Evolutionary conservation across 2,329 filamentous ascomycete species (phyloP), one percentile per base, ranked within the genome.

Genomic region (Penicillium griseofulvum): DNA sequence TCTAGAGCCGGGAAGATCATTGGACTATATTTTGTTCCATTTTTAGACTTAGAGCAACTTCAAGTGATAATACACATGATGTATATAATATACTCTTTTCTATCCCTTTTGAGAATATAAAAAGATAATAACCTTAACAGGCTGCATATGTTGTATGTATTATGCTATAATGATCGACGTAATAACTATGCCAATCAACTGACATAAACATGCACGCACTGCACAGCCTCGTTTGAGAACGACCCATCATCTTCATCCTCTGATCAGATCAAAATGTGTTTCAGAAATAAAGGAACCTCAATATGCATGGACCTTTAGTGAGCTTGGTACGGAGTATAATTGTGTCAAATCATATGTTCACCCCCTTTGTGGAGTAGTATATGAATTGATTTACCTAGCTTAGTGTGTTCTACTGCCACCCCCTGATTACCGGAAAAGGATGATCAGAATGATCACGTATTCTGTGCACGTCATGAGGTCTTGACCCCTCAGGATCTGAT

Each of bases 161-260:
- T 12, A 17, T 19, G 26, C n/a, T 34, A 55, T 51, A 38, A 45
- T 26, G 57, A 59, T 59, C 57, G 45, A 41, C 54, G 26, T 16
- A 10, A 9, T 11, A 31, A 4, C 4, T 4, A 45, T 50, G 39
- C 29, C 29, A 52, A 57, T 59, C 56, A 37, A 49, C 42, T 45
- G 12, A 49, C 14, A 19, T 41, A 8, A 7, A 28, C 37, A 16
- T 56, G 57, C 43, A 37, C 43, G 41, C 44, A 36, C 48, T 58
- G 59, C 59, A 61, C 59, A 60, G 59, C 59, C 59, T 55, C 55
- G 28, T 49, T 52, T 14, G 45, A 28, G 33, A 44, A 10, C n/a
- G 22, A 19, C 17, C 50, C 31, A 24, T 52, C 19, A 36, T 37
- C 39, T 36, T 26, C n/a, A 29, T 41, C 9, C 0, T 54, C 45